Evolutionary conservation across 305 asterid genomes (phyloP), one percentile per base, ranked within the genome.

Genomic region (Fraxinus paxiana): DNA sequence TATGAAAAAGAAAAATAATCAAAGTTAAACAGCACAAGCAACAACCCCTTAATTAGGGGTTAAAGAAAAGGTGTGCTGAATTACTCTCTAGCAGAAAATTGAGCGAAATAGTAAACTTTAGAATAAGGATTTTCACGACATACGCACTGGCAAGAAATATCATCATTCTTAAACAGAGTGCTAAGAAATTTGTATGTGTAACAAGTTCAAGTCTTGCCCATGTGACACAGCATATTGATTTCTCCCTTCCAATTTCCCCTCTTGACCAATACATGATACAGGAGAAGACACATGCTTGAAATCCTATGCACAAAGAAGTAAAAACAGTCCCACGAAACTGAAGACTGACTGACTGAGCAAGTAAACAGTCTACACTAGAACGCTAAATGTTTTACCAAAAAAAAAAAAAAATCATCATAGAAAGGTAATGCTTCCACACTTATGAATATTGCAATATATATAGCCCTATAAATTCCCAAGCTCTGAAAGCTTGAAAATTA

Each of bases 1-100:
- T 73, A 31, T 69, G 20, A 67, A 28, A 67, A 69, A 69, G 12
- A 6, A 6, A 83, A 76, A 70, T 35, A 82, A 43, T 81, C 81
- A 73, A 72, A 77, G 80, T 35, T 0, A 8, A 63, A 63, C 76
- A 78, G n/a, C n/a, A 63, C 6, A 10, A 63, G 34, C n/a, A 5
- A 10, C 2, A 63, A 73, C 4, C 12, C 61, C 12, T 73, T 30
- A 30, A n/a, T 15, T 31, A 59, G 34, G 72, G 79, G 59, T 5
- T 70, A 30, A 71, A 35, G 72, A 43, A 37, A 43, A 71, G 34
- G 17, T 24, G 72, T 2, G 17, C 7, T 63, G 34, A 63, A 24
- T 63, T 63, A 22, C 72, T 63, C 31, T 61, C 33, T 22, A 63
- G 34, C 72, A 63, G 34, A 63, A 26, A 17, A 63, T 24, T 63